Percentiles rank a stretch among this genome's conserved stretches.
Evolutionary conservation across 1,284 basidiomycete species (phyloP).

Genomic region (Golubevia pallescens): DNA sequence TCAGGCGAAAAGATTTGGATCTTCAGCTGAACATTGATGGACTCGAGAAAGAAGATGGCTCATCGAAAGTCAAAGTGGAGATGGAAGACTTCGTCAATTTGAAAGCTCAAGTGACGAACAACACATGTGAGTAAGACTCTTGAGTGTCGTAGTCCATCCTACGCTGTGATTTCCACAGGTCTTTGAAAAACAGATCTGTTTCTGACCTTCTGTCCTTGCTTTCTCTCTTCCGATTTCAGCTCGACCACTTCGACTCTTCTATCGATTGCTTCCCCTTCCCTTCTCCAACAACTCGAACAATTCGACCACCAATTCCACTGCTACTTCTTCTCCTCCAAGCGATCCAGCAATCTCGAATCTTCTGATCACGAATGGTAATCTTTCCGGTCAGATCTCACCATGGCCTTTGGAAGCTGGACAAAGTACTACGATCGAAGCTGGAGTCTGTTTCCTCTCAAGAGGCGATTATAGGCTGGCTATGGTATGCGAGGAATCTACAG

Average conservation of each 20-base stretch:
- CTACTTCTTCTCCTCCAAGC: not conserved
- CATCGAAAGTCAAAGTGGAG: slow-evolving; percentile 2
- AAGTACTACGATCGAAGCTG: no score
- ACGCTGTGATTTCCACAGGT: not conserved
- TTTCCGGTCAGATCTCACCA: slow-evolving; percentile 1
- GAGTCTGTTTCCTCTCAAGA: no score
- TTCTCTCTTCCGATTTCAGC: not conserved
- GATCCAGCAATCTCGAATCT: not conserved
- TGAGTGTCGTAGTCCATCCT: slow-evolving; percentile 11
- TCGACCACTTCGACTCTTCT: slow-evolving; percentile 15
- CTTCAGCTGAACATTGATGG: no score
- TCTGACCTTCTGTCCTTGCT: not conserved
- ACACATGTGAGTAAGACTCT: slow-evolving; percentile 6
- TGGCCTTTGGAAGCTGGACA: slow-evolving; percentile 1
- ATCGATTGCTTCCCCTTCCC: slow-evolving; percentile 23
- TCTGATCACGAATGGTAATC: slow-evolving; percentile 2
- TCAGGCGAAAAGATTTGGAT: not conserved
- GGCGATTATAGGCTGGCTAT: no score
- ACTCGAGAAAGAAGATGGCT: no score
- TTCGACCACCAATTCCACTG: not conserved
- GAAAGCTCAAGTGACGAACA: not conserved
- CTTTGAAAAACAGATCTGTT: not conserved
- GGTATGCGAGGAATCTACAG: no score
- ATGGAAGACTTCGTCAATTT: not conserved
- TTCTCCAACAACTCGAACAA: not conserved